These are phyloP conservation scores for Bocquillonia castaneifolia DNA, from an alignment of 441 rosid species.

Conservation along the genomic window DNA sequence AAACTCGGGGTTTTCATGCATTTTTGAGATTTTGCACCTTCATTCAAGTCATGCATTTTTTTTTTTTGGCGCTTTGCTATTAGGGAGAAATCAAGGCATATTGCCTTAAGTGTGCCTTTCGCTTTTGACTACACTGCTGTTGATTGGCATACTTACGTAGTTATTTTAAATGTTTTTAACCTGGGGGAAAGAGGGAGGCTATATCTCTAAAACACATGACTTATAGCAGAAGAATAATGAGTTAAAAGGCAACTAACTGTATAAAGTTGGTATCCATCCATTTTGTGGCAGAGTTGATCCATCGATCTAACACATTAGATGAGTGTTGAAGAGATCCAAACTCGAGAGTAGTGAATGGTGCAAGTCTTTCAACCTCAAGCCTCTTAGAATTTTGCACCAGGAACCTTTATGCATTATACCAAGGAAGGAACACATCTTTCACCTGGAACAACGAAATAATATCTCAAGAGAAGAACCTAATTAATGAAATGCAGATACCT, in stretches of 20 bases:
- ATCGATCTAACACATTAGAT: conserved; percentile 91
- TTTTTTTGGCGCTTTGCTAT: too few species aligned
- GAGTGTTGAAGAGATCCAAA: conserved; percentile 56
- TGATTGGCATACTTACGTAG: background rate
- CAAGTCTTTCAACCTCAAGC: conserved; percentile 81
- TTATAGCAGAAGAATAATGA: conserved; percentile 10
- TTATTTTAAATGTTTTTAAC: too few species aligned
- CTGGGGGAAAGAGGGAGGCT: background rate
- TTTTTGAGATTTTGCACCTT: too few species aligned
- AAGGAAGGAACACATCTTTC: conserved; percentile 98
- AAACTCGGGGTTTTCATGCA: too few species aligned
- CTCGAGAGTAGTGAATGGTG: conserved; percentile 62
- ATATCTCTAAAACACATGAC: background rate
- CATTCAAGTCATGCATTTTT: too few species aligned
- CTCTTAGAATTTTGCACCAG: conserved; percentile 98
- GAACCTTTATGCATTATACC: conserved; percentile 99
- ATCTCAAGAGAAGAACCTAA: conserved; percentile 13
- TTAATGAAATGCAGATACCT: conserved; percentile 3
- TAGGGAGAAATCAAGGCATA: too few species aligned
- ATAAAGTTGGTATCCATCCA: conserved; percentile 93
- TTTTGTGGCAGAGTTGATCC: conserved; percentile 99
- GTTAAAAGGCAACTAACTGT: conserved; percentile 52
- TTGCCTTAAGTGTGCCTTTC: too few species aligned
- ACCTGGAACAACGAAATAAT: conserved; percentile 47
- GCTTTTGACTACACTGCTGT: too few species aligned